A percentile compares a stretch with the other conserved stretches of the same genome.
phyloP scores from a whole-genome alignment of 2,329 filamentous ascomycete genomes.

The Bipolaris oryzae region DNA sequence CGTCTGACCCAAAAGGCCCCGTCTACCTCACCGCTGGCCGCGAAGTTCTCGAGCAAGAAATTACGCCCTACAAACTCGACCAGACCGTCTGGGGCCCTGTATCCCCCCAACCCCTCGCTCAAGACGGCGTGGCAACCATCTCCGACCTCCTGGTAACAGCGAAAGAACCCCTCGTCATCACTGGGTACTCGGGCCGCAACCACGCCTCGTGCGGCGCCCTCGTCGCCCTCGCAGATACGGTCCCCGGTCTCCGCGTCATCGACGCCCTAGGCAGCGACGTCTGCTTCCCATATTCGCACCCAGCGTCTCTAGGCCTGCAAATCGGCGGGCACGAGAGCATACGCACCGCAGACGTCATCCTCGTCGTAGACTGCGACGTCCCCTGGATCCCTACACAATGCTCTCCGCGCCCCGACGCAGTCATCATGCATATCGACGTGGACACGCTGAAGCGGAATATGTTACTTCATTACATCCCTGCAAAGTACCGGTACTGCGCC shows the following conservation, averaged over 20 bases:
- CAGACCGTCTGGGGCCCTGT: conserved; percentile 74
- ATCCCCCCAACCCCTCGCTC: conserved; percentile 65
- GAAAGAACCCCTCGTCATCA: conserved; percentile 71
- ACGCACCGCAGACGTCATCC: conserved; percentile 77
- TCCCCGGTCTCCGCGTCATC: conserved; percentile 72
- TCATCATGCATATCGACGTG: conserved; percentile 69
- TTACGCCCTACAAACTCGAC: conserved; percentile 63
- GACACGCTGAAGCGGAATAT: conserved; percentile 70
- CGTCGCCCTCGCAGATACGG: conserved; percentile 69
- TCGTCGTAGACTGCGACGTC: conserved; percentile 88
- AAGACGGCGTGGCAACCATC: conserved; percentile 62
- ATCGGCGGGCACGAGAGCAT: conserved; percentile 78
- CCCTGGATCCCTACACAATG: conserved; percentile 88
- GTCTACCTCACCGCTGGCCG: conserved; percentile 79
- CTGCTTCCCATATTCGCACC: conserved; percentile 71
- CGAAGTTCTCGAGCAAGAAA: conserved; percentile 83
- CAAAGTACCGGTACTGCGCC: conserved; percentile 58
- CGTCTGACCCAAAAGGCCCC: conserved; percentile 75
- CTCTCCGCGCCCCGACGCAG: conserved; percentile 61
- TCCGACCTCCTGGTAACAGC: conserved; percentile 68
- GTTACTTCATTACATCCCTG: conserved; percentile 64
- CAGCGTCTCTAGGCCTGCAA: conserved; percentile 64
- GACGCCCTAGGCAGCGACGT: conserved; percentile 81
- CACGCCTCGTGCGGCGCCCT: conserved; percentile 66
- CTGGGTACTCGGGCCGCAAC: conserved; percentile 74